Conservation (phyloP, 2,329 filamentous ascomycete genomes). For the Ceratocystis smalleyi region DNA sequence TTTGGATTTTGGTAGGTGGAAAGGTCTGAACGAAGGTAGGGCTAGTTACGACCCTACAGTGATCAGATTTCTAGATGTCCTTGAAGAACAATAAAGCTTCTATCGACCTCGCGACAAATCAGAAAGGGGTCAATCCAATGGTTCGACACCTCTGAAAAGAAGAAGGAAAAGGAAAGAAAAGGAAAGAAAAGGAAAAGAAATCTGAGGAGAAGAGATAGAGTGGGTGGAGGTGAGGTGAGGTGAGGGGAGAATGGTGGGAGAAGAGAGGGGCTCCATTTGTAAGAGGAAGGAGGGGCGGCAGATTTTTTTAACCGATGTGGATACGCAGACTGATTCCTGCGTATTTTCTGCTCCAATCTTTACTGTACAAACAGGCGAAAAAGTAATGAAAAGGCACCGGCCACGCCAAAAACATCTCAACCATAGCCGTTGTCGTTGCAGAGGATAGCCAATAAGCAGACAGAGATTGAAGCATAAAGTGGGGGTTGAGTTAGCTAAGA, state of each 20-base stretch:
- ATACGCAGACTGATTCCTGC: background rate
- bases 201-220: conserved; percentile 6
- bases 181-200: conserved; percentile 12
- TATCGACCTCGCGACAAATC: conserved; percentile 11
- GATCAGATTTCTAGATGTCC: conserved; percentile 8
- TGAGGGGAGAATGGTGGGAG: conserved; percentile 13
- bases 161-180: conserved; percentile 9
- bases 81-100: conserved; percentile 10
- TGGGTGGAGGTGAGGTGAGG: conserved; percentile 7
- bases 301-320: conserved; percentile 12
- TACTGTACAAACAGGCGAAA: background rate
- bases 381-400: background rate
- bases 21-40: conserved; percentile 28
- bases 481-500: conserved; percentile 8
- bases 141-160: conserved; percentile 16
- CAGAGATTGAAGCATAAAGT: background rate
- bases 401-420: conserved; percentile 2
- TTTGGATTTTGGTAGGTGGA: conserved; percentile 21
- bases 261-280: conserved; percentile 14
- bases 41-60: conserved; percentile 25
- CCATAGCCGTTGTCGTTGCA: background rate
- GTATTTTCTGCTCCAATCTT: background rate
- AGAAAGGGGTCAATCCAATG: conserved; percentile 16
- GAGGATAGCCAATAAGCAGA: background rate
- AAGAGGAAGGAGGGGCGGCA: conserved; percentile 15